Conservation (phyloP, 805 yeast genomes). For the Lipomyces anomalus region DNA sequence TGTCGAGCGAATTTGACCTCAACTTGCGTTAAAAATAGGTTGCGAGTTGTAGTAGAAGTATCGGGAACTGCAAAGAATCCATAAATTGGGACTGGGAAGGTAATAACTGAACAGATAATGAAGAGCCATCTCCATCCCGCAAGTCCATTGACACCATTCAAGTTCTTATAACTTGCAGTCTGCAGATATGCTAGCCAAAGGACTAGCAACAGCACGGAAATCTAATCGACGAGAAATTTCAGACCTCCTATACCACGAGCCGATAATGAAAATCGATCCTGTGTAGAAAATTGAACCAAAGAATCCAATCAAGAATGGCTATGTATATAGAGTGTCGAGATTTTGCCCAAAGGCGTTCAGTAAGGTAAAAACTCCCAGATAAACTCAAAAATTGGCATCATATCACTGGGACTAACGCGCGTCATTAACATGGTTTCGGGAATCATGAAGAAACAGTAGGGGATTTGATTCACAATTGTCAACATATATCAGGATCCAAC, state of each 20-base stretch:
- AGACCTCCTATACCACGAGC: conserved; percentile 41
- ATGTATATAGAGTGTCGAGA: conserved; percentile 36
- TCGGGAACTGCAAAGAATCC: conserved; percentile 47
- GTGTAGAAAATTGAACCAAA: conserved; percentile 36
- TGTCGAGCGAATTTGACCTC: conserved; percentile 33
- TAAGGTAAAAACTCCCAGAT: conserved; percentile 39
- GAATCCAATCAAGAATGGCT: conserved; percentile 42
- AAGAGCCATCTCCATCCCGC: conserved; percentile 64
- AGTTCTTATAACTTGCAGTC: conserved; percentile 38
- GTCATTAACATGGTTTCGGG: conserved; percentile 37
- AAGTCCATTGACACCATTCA: conserved; percentile 40
- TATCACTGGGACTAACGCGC: conserved; percentile 32
- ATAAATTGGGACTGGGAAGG: conserved; percentile 36
- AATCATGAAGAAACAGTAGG: conserved; percentile 43
- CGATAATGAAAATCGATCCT: conserved; percentile 33
- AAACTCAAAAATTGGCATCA: conserved; percentile 35
- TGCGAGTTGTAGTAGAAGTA: conserved; percentile 41
- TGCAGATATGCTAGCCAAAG: conserved; percentile 42
- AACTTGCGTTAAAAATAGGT: conserved; percentile 32
- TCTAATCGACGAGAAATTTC: conserved; percentile 42
- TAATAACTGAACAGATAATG: conserved; percentile 53
- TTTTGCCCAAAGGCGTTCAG: conserved; percentile 33
- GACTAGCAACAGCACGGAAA: conserved; percentile 38
- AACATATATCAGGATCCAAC: conserved; percentile 37
- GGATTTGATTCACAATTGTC: conserved; percentile 13